phyloP scores from a whole-genome alignment of 1,139 yeast species.

The Pichia sp. region DNA sequence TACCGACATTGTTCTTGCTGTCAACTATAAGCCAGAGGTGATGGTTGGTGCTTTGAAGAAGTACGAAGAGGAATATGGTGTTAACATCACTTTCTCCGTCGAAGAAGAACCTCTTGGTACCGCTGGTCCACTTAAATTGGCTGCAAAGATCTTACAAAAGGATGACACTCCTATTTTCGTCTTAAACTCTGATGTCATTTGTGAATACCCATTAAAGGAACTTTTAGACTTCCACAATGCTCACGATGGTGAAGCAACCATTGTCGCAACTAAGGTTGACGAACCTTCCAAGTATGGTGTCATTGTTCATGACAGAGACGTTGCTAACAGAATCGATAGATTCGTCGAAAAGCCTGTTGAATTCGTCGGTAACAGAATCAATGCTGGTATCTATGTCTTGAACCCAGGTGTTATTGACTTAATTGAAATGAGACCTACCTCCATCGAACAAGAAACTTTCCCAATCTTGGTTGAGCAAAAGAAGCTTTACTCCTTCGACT shows the following conservation, averaged over 20 bases:
- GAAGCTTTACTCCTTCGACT: conserved; percentile 88
- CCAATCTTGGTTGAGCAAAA: conserved; percentile 88
- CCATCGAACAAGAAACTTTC: conserved; percentile 99
- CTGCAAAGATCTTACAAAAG: conserved; percentile 88
- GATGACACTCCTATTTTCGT: conserved; percentile 97
- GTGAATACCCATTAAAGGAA: conserved; percentile 96
- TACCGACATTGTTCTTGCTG: conserved; percentile 97
- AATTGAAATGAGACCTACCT: conserved; percentile 96
- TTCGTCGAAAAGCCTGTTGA: conserved; percentile 99
- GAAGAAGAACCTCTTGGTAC: conserved; percentile 99
- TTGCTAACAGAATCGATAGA: conserved; percentile 92
- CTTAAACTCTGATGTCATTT: conserved; percentile 95
- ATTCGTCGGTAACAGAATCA: conserved; percentile 96
- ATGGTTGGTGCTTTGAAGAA: conserved; percentile 94
- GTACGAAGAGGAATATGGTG: conserved; percentile 94
- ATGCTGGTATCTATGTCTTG: conserved; percentile 94
- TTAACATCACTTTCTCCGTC: conserved; percentile 91
- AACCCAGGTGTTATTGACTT: conserved; percentile 96
- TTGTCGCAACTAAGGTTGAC: conserved; percentile 98
- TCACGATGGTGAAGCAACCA: conserved; percentile 98
- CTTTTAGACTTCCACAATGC: conserved; percentile 88
- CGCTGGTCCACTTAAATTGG: conserved; percentile 98
- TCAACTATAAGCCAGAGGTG: conserved; percentile 98
- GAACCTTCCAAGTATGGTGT: conserved; percentile 99
- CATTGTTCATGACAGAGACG: conserved; percentile 91